Conservation (phyloP, 2,329 filamentous ascomycete species). For the Claviceps capensis region DNA sequence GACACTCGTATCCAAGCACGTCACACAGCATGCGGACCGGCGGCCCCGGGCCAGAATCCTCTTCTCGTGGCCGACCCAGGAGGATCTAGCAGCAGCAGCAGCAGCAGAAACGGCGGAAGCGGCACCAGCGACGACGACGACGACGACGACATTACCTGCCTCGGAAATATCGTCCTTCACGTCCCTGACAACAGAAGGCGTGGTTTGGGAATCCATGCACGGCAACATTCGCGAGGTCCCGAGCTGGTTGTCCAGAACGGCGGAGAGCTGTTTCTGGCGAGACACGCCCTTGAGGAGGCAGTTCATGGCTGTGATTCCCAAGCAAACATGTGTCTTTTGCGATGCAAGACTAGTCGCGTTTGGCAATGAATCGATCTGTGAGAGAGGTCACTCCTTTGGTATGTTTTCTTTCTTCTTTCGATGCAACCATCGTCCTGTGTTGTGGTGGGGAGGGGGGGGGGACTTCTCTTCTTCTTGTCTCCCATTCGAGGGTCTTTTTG, state of each 20-base stretch:
- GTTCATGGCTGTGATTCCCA: conserved; percentile 22
- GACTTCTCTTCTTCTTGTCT: too few relatives aligned
- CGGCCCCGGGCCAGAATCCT: conserved; percentile 22
- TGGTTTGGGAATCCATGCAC: conserved; percentile 46
- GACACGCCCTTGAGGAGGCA: conserved; percentile 20
- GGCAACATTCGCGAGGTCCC: conserved; percentile 33
- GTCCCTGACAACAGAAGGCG: conserved; percentile 37
- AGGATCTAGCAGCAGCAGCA: neutral
- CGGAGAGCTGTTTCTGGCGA: conserved; percentile 6
- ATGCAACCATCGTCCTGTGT: neutral
- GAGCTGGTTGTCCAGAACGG: conserved; percentile 19
- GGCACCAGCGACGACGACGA: neutral
- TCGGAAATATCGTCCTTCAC: neutral
- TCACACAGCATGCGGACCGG: conserved; percentile 34
- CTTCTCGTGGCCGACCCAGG: conserved; percentile 20
- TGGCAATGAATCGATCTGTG: conserved; percentile 24
- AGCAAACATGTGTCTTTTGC: conserved; percentile 36
- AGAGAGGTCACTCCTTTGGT: conserved; percentile 27
- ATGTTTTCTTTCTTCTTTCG: conserved; percentile 8
- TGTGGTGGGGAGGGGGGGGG: too few relatives aligned
- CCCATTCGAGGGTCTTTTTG: too few relatives aligned
- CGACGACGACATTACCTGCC: neutral
- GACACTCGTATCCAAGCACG: conserved; percentile 34
- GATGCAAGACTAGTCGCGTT: conserved; percentile 18
- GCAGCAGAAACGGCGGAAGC: too few relatives aligned